Base-by-base conservation (phyloP, 2,329 filamentous ascomycete species). In the Corinectria fuckeliana region DNA sequence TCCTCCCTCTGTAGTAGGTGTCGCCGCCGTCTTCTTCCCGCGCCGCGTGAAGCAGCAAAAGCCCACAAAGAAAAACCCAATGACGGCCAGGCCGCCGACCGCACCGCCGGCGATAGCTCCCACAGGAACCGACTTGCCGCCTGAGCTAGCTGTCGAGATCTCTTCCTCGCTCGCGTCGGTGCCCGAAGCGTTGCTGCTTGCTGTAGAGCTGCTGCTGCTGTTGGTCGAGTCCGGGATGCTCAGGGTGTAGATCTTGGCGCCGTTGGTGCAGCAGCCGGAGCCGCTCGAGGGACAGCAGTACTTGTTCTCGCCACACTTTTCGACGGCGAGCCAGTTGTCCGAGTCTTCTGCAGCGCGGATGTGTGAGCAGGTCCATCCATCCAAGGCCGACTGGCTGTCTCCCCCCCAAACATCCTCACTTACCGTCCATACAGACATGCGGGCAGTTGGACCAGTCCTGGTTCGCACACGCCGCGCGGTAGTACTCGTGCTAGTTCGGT, bases 391-490 rank as follows among this genome's bases (percentile, higher is more conserved):
- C n/a, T n/a, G n/a, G n/a, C n/a, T n/a, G n/a, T n/a, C n/a, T n/a
- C n/a, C n/a, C n/a, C n/a, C n/a, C n/a, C n/a, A n/a, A 5, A 9
- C 2, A 10, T 20, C 6, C 5, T 3, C 14, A 60, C 66, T 34
- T 38, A 68, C 66, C 54, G 28, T 66, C 63, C 59, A 66, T 57
- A 39, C 66, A 68, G 21, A 64, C 42, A 9, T 66, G 32, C 2
- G 65, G 66, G 3, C 66, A 68, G 13, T 60, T 60, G 1, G 61
- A 63, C 66, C 66, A 68, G 20, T 68, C 66, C 21, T 66, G 58
- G 42, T 68, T 68, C 45, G 65, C 47, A 2, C 66, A 68, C 1
- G 66, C 65, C 5, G 66, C 66, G 14, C 66, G 65, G 26, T 68
- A 67, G 28, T 67, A 68, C 32, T 64, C 63, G 2, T 42, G 57